Conservation (phyloP, 2,329 filamentous ascomycete genomes). For the Zymoseptoria brevis region DNA sequence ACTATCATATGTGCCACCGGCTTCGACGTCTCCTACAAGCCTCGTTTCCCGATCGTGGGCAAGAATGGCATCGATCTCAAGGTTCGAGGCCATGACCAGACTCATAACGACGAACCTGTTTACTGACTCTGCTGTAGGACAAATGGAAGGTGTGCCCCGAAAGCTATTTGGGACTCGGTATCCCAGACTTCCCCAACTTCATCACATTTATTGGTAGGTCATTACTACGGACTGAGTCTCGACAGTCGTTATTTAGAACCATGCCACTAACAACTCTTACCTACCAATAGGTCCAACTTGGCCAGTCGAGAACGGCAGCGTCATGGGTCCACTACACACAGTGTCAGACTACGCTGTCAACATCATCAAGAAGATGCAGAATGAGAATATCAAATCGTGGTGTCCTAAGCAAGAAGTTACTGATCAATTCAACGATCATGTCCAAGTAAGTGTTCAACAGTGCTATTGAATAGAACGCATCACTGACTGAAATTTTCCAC, state of each 20-base stretch:
- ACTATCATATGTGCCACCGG: conserved; percentile 41
- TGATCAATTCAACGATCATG: conserved; percentile 37
- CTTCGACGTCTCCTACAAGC: conserved; percentile 38
- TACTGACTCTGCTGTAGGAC: conserved; percentile 14
- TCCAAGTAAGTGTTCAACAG: conserved; percentile 16
- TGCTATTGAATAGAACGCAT: not conserved
- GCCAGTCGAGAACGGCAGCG: conserved; percentile 41
- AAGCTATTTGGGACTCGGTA: conserved; percentile 35
- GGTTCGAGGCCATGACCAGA: not conserved
- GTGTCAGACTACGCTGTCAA: conserved; percentile 36
- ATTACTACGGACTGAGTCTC: too few relatives aligned
- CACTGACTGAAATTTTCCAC: conserved; percentile 8
- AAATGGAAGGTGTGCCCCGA: conserved; percentile 34
- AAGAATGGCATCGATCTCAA: conserved; percentile 33
- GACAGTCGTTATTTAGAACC: not conserved
- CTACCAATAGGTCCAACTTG: conserved; percentile 15
- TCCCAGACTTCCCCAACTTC: conserved; percentile 39
- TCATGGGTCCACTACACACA: conserved; percentile 34
- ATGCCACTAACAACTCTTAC: not conserved
- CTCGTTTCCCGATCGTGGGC: conserved; percentile 38
- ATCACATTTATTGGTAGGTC: conserved; percentile 31
- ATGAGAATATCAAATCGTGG: conserved; percentile 38
- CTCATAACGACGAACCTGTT: not conserved
- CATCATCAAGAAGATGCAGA: conserved; percentile 41
- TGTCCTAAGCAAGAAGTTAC: conserved; percentile 35